Evolutionary conservation across 768 basidiomycete species (phyloP).

Genomic region (Boletus rex-veris): DNA sequence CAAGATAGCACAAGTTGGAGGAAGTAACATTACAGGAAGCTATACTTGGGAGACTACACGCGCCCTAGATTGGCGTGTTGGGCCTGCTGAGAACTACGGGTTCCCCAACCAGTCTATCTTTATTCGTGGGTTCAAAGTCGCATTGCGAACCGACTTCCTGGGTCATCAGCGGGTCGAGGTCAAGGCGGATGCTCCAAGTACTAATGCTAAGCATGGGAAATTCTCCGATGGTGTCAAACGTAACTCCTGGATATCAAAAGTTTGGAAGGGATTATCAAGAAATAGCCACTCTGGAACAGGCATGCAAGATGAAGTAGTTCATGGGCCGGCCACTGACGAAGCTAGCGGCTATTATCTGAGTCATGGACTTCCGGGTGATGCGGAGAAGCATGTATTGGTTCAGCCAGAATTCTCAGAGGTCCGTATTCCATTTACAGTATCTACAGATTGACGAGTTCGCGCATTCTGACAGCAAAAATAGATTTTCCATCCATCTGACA

Average conservation of each 20-base stretch:
- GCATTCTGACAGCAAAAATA: neutral
- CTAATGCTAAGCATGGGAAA: neutral
- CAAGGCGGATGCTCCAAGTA: neutral
- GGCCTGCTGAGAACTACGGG: neutral
- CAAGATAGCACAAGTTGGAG: neutral
- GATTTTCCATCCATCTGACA: constrained; percentile 13
- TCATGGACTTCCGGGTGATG: neutral
- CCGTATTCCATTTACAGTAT: neutral
- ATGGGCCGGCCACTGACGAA: neutral
- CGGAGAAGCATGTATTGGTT: neutral
- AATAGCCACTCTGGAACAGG: too few relatives aligned
- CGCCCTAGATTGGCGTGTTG: constrained; percentile 8
- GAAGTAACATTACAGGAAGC: neutral
- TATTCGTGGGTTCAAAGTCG: constrained; percentile 26
- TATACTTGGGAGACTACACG: constrained; percentile 13
- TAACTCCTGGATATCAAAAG: too few relatives aligned
- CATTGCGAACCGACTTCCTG: neutral
- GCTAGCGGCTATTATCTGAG: neutral
- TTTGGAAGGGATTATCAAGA: too few relatives aligned
- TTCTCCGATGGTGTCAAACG: too few relatives aligned
- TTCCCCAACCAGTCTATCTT: constrained; percentile 25
- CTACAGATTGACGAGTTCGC: too few relatives aligned
- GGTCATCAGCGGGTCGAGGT: constrained; percentile 1
- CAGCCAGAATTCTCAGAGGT: neutral
- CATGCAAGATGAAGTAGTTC: neutral